A percentile compares a stretch with the other conserved stretches of the same genome.
phyloP scores from a whole-genome alignment of 2,329 filamentous ascomycete species.

The Diplodia mutila region DNA sequence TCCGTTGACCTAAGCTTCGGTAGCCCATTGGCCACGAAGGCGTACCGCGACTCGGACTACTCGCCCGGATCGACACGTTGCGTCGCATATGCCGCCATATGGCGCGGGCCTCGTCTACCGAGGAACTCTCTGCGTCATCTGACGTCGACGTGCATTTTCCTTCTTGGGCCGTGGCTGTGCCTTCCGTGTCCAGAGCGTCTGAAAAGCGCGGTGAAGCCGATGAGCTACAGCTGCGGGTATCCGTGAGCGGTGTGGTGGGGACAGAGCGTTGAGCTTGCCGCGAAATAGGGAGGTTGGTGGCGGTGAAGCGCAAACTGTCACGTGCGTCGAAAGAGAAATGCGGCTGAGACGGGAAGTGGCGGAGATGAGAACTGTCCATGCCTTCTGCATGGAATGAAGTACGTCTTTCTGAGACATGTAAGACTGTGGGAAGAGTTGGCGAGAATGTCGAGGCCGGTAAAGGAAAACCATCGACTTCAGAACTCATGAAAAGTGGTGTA shows the following conservation, averaged over 20 bases:
- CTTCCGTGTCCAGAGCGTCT: constrained; percentile 2
- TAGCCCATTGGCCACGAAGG: constrained; percentile 25
- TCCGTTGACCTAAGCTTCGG: not conserved
- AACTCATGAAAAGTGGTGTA: not conserved
- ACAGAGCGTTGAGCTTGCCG: constrained; percentile 14
- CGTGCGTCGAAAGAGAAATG: constrained; percentile 17
- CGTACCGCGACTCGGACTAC: constrained; percentile 6
- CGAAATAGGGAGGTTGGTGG: constrained; percentile 1
- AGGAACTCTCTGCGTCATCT: constrained; percentile 21
- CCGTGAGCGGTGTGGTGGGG: constrained; percentile 19
- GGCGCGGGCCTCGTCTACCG: constrained; percentile 24
- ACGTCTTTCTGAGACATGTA: not conserved
- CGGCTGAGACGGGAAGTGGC: constrained; percentile 20
- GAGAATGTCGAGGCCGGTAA: not conserved
- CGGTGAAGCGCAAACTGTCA: constrained; percentile 24
- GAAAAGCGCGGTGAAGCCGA: constrained; percentile 1
- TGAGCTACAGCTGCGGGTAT: constrained; percentile 3
- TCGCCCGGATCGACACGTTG: constrained; percentile 23
- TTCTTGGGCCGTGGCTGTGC: constrained; percentile 7
- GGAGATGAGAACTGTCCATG: not conserved
- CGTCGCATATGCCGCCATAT: constrained; percentile 26
- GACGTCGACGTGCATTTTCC: constrained; percentile 19
- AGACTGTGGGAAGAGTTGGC: not conserved
- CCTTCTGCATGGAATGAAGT: constrained; percentile 28
- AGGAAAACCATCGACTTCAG: not conserved